phyloP scores from a whole-genome alignment of 176 grass and related monocot genomes.

The Avena insularis region DNA sequence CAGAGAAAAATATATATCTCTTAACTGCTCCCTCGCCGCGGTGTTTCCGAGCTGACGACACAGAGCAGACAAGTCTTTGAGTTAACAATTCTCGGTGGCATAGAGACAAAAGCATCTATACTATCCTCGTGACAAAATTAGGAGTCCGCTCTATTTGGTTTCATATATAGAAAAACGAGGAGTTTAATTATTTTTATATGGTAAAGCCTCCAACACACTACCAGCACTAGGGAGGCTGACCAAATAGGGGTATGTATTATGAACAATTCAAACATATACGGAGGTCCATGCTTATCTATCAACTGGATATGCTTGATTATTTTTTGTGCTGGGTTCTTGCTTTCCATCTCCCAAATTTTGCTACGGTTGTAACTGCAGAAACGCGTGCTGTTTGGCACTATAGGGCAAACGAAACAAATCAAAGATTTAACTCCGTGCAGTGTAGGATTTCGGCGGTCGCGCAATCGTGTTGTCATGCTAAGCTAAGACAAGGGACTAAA shows the following conservation, averaged over 20 bases:
- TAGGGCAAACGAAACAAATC: no score
- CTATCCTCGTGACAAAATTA: neutral
- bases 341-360: no score
- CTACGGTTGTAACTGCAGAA: no score
- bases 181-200: neutral
- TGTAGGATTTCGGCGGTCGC: neutral
- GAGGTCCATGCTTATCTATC: neutral
- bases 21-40: no score
- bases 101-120: neutral
- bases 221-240: neutral
- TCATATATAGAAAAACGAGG: neutral
- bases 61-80: neutral
- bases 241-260: no score
- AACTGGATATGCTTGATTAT: neutral
- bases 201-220: neutral
- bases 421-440: no score
- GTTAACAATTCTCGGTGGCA: neutral
- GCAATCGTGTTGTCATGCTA: neutral
- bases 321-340: neutral
- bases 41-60: neutral
- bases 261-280: neutral
- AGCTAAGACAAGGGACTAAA: neutral
- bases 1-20: no score
- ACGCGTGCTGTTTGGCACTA: neutral
- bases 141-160: neutral